Evolutionary conservation across 2,329 filamentous ascomycete species (phyloP).

Genomic region (Clarireedia sp.): DNA sequence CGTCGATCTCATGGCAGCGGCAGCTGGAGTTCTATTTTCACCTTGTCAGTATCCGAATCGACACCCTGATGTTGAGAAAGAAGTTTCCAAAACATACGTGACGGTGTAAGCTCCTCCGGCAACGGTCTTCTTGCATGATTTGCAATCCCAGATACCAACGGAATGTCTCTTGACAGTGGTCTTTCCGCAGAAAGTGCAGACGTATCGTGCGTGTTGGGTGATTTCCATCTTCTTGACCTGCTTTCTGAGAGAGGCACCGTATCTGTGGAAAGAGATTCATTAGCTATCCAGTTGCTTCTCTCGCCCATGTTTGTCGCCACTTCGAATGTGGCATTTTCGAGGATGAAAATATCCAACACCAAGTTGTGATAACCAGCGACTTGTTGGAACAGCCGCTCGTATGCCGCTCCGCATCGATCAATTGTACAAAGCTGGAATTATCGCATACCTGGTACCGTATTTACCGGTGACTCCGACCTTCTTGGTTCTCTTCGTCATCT

Average conservation of each 20-base stretch:
- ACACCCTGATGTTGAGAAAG: background rate
- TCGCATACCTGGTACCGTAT: constrained; percentile 87
- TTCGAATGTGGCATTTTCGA: background rate
- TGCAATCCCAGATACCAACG: constrained; percentile 96
- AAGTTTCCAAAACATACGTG: constrained; percentile 61
- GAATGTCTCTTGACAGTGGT: constrained; percentile 83
- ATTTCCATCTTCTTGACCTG: constrained; percentile 99
- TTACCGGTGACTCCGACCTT: constrained; percentile 99
- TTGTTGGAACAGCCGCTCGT: background rate
- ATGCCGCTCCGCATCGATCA: background rate
- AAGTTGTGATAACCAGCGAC: too few species aligned
- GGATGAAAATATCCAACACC: too few species aligned
- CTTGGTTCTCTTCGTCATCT: constrained; percentile 94
- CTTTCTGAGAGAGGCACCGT: constrained; percentile 99
- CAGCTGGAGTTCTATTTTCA: constrained; percentile 68
- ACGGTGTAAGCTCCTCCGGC: constrained; percentile 92
- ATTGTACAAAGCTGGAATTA: constrained; percentile 17
- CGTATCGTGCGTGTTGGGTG: constrained; percentile 94
- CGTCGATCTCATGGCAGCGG: constrained; percentile 89
- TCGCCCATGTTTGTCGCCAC: background rate
- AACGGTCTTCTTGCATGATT: constrained; percentile 86
- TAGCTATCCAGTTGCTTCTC: constrained; percentile 12
- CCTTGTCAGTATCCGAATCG: constrained; percentile 10
- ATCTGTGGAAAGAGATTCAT: constrained; percentile 45
- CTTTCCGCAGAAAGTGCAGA: constrained; percentile 99